These are phyloP conservation scores for Achaetomiella virescens DNA, from an alignment of 495 filamentous ascomycete genomes.

Conservation along the genomic window DNA sequence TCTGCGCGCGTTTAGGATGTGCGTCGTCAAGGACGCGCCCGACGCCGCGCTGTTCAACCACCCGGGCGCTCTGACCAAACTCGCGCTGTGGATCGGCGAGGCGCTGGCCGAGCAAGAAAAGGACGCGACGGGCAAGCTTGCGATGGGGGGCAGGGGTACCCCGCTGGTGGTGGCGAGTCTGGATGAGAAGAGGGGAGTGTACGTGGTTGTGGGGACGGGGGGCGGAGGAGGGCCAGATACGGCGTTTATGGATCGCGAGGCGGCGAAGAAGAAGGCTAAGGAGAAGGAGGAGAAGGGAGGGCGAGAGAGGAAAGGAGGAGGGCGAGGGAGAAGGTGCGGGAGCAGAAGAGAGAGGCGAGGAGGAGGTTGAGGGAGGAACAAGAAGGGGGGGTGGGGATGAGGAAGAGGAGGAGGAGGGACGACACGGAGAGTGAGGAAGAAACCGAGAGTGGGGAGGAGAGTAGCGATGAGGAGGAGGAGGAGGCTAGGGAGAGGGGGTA, in stretches of 20 bases:
- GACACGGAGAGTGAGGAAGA: slow-evolving; percentile 27
- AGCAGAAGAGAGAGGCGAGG: slow-evolving; percentile 53
- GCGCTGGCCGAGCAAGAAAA: slow-evolving; percentile 84
- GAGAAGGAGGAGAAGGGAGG: slow-evolving; percentile 54
- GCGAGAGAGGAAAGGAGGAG: slow-evolving; percentile 53
- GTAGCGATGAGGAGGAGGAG: slow-evolving; percentile 57
- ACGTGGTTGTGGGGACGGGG: slow-evolving; percentile 82
- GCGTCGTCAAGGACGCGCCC: slow-evolving; percentile 89
- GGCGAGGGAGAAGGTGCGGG: slow-evolving; percentile 55
- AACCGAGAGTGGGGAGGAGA: slow-evolving; percentile 52
- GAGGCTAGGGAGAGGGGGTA: slow-evolving; percentile 51
- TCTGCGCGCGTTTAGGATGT: slow-evolving; percentile 86
- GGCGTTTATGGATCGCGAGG: slow-evolving; percentile 54
- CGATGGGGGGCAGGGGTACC: slow-evolving; percentile 63
- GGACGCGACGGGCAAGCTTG: slow-evolving; percentile 60
- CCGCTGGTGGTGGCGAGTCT: slow-evolving; percentile 85
- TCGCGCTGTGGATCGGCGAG: slow-evolving; percentile 90
- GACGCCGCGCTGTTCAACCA: slow-evolving; percentile 86
- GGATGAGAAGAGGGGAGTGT: slow-evolving; percentile 82
- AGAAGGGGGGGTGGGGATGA: slow-evolving; percentile 45
- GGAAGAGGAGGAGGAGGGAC: slow-evolving; percentile 18
- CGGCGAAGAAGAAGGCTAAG: slow-evolving; percentile 53
- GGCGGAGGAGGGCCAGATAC: slow-evolving; percentile 67
- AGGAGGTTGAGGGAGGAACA: slow-evolving; percentile 49
- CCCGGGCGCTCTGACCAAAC: slow-evolving; percentile 83